Evolutionary conservation across 2,329 filamentous ascomycete genomes (phyloP).

Genomic region (Sclerotinia minor): DNA sequence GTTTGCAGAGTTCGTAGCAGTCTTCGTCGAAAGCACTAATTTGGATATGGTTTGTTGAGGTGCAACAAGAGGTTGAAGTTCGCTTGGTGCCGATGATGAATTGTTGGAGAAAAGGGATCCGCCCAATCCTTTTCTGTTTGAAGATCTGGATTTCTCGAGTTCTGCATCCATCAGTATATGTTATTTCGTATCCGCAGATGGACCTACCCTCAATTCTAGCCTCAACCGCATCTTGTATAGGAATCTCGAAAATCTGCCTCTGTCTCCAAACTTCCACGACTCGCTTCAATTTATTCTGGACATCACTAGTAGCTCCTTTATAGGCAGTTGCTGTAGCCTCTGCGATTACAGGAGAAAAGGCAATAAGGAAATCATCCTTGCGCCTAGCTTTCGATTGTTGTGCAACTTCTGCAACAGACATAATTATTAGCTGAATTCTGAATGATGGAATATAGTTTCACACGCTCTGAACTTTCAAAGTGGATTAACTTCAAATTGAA

Average conservation of each 20-base stretch:
- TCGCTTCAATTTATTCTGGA: slow-evolving; percentile 82
- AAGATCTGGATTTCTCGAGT: slow-evolving; percentile 60
- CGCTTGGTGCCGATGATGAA: slow-evolving; percentile 64
- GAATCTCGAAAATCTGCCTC: slow-evolving; percentile 76
- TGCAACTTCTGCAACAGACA: slow-evolving; percentile 69
- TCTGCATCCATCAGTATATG: slow-evolving; percentile 47
- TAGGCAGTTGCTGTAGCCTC: slow-evolving; percentile 91
- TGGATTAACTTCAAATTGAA: slow-evolving; percentile 1
- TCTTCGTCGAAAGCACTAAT: slow-evolving; percentile 65
- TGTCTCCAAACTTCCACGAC: slow-evolving; percentile 95
- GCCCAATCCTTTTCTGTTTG: slow-evolving; percentile 53
- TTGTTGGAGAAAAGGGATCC: slow-evolving; percentile 69
- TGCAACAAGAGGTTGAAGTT: slow-evolving; percentile 73
- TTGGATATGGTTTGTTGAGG: slow-evolving; percentile 75
- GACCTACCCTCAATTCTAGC: slow-evolving; percentile 70
- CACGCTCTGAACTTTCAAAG: slow-evolving; percentile 32
- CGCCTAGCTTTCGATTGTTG: slow-evolving; percentile 93
- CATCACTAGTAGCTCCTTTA: slow-evolving; percentile 80
- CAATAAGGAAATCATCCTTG: slow-evolving; percentile 88
- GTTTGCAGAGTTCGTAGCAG: slow-evolving; percentile 68
- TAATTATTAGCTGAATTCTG: slow-evolving; percentile 30
- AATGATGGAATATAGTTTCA: slow-evolving; percentile 25
- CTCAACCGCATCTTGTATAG: slow-evolving; percentile 81
- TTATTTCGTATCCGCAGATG: neutral
- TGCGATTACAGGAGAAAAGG: slow-evolving; percentile 87